These are phyloP conservation scores for Salvia miltiorrhiza DNA, from an alignment of 257 asterid species.

Conservation along the genomic window DNA sequence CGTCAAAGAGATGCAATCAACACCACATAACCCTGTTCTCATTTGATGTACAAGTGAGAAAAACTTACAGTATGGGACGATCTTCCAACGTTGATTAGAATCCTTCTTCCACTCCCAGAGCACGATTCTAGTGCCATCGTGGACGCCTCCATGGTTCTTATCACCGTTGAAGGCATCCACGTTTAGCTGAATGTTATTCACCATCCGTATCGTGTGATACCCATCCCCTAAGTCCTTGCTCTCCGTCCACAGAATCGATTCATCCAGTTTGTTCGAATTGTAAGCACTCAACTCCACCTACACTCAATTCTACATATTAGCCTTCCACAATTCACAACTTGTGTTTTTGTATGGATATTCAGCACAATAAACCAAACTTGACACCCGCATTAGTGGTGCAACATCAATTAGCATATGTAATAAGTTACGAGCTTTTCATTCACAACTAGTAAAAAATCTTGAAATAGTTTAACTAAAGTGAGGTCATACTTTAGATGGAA, in stretches of 20 bases:
- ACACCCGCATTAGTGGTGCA: neutral
- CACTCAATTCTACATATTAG: too few species aligned
- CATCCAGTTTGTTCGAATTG: conserved; percentile 66
- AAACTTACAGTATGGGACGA: conserved; percentile 74
- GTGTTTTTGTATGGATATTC: neutral
- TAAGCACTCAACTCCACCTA: conserved; percentile 64
- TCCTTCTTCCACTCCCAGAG: conserved; percentile 99
- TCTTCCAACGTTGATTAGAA: conserved; percentile 88
- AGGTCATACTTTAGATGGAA: neutral
- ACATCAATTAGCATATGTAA: neutral
- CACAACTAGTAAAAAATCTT: neutral
- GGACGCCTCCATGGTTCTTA: conserved; percentile 80
- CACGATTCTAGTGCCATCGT: conserved; percentile 67
- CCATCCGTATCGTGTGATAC: conserved; percentile 75
- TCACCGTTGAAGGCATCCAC: conserved; percentile 86
- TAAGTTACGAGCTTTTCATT: neutral
- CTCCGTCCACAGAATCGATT: conserved; percentile 82
- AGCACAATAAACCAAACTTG: neutral
- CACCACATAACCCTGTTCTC: neutral
- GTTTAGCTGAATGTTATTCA: conserved; percentile 68
- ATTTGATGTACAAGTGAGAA: conserved; percentile 4
- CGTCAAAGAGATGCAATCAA: neutral
- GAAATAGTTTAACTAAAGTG: neutral
- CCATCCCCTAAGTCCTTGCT: conserved; percentile 83
- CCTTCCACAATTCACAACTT: neutral